These are phyloP conservation scores for Daldinia vernicosa DNA, from an alignment of 495 filamentous ascomycete genomes.

Conservation along the genomic window DNA sequence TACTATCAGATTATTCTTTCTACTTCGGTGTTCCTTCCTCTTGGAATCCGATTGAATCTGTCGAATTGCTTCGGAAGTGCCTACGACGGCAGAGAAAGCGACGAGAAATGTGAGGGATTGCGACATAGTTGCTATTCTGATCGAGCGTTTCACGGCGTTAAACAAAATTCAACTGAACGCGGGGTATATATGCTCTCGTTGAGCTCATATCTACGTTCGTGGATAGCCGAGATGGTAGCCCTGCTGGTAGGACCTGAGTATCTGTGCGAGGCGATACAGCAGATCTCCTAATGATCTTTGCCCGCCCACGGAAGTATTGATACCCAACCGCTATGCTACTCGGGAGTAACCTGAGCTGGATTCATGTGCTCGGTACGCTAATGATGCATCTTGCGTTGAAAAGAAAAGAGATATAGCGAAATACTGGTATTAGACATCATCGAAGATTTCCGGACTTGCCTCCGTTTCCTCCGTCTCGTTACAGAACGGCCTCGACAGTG, in stretches of 20 bases:
- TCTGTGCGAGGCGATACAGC: constrained; percentile 22
- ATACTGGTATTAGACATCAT: neutral
- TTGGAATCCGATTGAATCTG: constrained; percentile 57
- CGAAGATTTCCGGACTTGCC: neutral
- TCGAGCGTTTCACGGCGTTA: constrained; percentile 10
- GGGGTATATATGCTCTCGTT: constrained; percentile 27
- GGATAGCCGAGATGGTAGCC: constrained; percentile 15
- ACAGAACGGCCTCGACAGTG: constrained; percentile 32
- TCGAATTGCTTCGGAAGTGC: constrained; percentile 60
- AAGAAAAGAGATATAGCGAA: neutral
- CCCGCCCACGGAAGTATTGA: constrained; percentile 6
- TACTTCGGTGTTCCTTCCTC: constrained; percentile 58
- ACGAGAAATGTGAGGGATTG: constrained; percentile 55
- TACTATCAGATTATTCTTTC: constrained; percentile 60
- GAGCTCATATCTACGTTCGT: constrained; percentile 4
- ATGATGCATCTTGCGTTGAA: constrained; percentile 14
- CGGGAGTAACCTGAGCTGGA: constrained; percentile 21
- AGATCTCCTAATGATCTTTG: constrained; percentile 16
- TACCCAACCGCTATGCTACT: constrained; percentile 22
- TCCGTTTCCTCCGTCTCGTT: neutral
- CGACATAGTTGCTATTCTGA: constrained; percentile 28
- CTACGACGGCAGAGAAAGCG: constrained; percentile 61
- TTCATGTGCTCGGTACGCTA: neutral
- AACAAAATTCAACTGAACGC: neutral
- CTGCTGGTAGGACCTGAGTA: constrained; percentile 1